Evolutionary conservation across 352 stramenopile species (phyloP).

Genomic region (Phytophthora melonis): DNA sequence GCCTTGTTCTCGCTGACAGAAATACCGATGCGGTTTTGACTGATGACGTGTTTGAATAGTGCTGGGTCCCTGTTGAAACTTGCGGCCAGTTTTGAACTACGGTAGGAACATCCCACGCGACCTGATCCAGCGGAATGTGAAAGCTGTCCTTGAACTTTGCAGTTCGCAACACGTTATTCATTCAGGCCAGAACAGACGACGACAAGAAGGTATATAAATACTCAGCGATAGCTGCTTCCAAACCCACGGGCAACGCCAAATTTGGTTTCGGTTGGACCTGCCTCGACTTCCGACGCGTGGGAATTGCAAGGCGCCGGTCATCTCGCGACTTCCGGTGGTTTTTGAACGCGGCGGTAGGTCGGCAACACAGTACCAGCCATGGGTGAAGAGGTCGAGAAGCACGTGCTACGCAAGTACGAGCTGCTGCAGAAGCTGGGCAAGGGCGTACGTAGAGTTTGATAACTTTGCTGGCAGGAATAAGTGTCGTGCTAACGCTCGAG

Average conservation of each 20-base stretch:
- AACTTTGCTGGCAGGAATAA: conserved; percentile 5
- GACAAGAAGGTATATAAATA: conserved; percentile 38
- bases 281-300: conserved; percentile 12
- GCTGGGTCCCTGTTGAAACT: conserved; percentile 19
- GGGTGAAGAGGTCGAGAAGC: conserved; percentile 94
- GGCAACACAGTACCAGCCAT: conserved; percentile 47
- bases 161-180: conserved; percentile 18
- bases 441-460: conserved; percentile 60
- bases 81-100: conserved; percentile 3
- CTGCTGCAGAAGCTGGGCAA: conserved; percentile 94
- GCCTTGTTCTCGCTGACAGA: conserved; percentile 31
- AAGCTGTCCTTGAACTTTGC: conserved; percentile 22
- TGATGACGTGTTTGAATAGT: conserved; percentile 19
- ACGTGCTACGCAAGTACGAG: conserved; percentile 95
- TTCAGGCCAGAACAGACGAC: conserved; percentile 11
- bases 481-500: conserved; percentile 2
- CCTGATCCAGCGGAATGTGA: conserved; percentile 26
- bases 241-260: conserved; percentile 12
- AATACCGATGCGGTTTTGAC: conserved; percentile 44
- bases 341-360: conserved; percentile 11
- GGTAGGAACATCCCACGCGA: conserved; percentile 7
- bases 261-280: conserved; percentile 33
- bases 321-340: conserved; percentile 18
- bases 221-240: conserved; percentile 10
- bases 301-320: conserved; percentile 6